A percentile compares a stretch with the other conserved stretches of the same genome.
Conservation (phyloP, 345 rosid genomes). For the Erucastrum elatum region DNA sequence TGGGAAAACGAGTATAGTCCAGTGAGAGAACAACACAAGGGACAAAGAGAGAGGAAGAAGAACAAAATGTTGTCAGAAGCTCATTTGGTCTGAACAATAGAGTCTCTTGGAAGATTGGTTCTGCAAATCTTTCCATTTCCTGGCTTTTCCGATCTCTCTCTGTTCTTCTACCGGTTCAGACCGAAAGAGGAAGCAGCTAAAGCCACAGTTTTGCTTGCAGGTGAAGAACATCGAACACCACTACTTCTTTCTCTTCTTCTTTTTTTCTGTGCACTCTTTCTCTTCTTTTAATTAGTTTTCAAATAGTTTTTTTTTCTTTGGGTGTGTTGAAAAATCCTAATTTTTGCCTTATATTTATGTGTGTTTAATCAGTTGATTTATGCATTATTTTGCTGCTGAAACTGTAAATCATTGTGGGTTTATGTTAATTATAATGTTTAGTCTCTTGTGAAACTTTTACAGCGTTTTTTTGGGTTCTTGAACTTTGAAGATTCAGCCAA, state of each 20-base stretch:
- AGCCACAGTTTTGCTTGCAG: conserved; percentile 22
- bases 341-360: background rate
- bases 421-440: background rate
- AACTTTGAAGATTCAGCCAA: conserved; percentile 21
- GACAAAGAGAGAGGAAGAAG: conserved; percentile 33
- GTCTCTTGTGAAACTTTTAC: conserved; percentile 6
- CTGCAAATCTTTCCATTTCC: background rate
- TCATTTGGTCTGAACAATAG: conserved; percentile 1
- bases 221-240: conserved; percentile 21
- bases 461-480: conserved; percentile 1
- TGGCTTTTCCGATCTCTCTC: conserved; percentile 22
- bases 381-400: conserved; percentile 10
- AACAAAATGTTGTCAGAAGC: conserved; percentile 18
- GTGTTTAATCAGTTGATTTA: background rate
- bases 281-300: conserved; percentile 11
- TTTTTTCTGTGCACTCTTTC: background rate
- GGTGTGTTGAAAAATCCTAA: background rate
- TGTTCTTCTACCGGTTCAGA: conserved; percentile 10
- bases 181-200: conserved; percentile 28
- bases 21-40: conserved; percentile 37
- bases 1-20: conserved; percentile 37
- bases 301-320: background rate
- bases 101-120: background rate
- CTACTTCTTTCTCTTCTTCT: conserved; percentile 2
- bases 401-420: background rate